phyloP scores from a whole-genome alignment of 371 early-diverging fungal genomes.

The Caulochytrium protostelioides region DNA sequence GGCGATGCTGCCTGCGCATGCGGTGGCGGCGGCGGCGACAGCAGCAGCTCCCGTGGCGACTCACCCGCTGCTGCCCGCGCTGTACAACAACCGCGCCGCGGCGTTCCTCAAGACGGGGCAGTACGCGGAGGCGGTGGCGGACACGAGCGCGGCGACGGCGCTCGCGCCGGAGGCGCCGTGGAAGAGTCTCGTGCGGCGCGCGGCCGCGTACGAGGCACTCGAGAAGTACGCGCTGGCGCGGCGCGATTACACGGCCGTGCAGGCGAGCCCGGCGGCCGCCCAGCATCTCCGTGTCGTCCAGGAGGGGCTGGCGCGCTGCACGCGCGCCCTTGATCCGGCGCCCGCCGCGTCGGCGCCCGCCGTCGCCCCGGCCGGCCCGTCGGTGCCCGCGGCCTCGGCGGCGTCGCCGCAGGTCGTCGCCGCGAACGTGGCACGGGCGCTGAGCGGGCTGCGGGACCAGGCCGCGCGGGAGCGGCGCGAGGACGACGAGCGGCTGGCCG shows the following conservation, averaged over 20 bases:
- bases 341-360: background rate
- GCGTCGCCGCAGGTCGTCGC: background rate
- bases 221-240: slow-evolving; percentile 56
- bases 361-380: background rate
- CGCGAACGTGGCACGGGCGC: no score
- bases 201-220: slow-evolving; percentile 52
- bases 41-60: slow-evolving; percentile 26
- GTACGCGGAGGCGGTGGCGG: slow-evolving; percentile 39
- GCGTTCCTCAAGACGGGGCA: slow-evolving; percentile 65
- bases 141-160: slow-evolving; percentile 22
- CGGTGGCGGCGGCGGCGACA: no score
- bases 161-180: slow-evolving; percentile 33
- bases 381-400: background rate
- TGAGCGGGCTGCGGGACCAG: slow-evolving; percentile 45
- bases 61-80: slow-evolving; percentile 37
- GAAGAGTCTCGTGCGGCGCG: slow-evolving; percentile 52
- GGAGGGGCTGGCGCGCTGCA: slow-evolving; percentile 41
- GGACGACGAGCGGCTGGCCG: slow-evolving; percentile 45
- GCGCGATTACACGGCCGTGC: slow-evolving; percentile 38
- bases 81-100: slow-evolving; percentile 76
- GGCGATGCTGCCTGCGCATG: no score
- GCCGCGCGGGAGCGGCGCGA: slow-evolving; percentile 47
- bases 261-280: slow-evolving; percentile 16
- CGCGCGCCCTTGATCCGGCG: slow-evolving; percentile 20
- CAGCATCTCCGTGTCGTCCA: slow-evolving; percentile 32